phyloP scores from a whole-genome alignment of 176 grass and related monocot genomes.

The Puya raimondii region DNA sequence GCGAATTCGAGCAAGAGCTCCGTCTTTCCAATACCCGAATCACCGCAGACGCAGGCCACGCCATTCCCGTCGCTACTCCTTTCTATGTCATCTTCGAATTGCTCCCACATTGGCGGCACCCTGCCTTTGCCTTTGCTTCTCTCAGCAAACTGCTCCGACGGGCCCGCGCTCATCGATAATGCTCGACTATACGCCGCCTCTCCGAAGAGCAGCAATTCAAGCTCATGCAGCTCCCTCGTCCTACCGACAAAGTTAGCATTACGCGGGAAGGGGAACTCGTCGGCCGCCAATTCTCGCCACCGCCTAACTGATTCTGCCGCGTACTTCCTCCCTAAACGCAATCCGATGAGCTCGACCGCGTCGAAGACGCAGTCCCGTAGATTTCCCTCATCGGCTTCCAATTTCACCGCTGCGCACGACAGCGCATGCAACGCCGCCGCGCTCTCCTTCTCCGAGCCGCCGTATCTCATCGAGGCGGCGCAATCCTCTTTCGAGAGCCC shows the following conservation, averaged over 20 bases:
- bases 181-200: neutral
- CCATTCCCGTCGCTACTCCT: conserved; percentile 6
- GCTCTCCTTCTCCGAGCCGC: conserved; percentile 32
- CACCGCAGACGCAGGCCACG: conserved; percentile 37
- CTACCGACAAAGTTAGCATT: conserved; percentile 41
- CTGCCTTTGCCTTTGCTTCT: conserved; percentile 4
- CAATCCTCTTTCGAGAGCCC: conserved; percentile 27
- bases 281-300: conserved; percentile 19
- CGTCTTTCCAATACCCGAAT: conserved; percentile 49
- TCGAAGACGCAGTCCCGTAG: conserved; percentile 31
- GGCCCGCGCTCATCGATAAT: neutral
- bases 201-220: conserved; percentile 33
- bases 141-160: neutral
- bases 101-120: neutral
- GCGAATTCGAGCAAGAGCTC: conserved; percentile 51
- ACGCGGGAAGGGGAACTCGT: conserved; percentile 36
- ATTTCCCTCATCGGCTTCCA: conserved; percentile 21
- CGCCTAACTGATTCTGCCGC: conserved; percentile 17
- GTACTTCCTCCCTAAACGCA: conserved; percentile 24
- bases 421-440: conserved; percentile 24
- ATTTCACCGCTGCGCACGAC: conserved; percentile 3
- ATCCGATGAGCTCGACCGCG: conserved; percentile 23
- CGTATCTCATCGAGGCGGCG: conserved; percentile 25
- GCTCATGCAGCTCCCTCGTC: conserved; percentile 30
- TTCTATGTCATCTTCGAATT: conserved; percentile 12